These are phyloP conservation scores for Glebionis coronaria DNA, from an alignment of 129 eudicot genomes.

Conservation along the genomic window DNA sequence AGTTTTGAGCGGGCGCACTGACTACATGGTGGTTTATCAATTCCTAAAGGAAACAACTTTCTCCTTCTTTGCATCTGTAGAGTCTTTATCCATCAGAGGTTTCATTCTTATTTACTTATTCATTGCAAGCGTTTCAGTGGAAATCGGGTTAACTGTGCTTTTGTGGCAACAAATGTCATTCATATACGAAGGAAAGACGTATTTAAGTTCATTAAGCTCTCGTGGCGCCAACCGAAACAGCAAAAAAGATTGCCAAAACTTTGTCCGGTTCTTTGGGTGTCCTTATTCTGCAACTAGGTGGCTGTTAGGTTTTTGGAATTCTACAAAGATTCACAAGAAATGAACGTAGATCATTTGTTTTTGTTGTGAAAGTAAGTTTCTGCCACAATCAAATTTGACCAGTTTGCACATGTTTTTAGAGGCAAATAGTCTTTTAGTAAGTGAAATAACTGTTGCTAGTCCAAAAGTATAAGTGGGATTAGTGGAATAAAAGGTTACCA, in stretches of 20 bases:
- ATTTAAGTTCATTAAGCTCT: slow-evolving; percentile 63
- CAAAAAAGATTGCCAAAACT: slow-evolving; percentile 66
- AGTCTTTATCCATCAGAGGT: slow-evolving; percentile 61
- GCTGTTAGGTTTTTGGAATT: slow-evolving; percentile 55
- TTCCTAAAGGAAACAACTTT: slow-evolving; percentile 36
- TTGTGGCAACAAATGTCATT: slow-evolving; percentile 88
- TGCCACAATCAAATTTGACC: neutral
- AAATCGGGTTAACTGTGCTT: slow-evolving; percentile 72
- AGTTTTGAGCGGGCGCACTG: slow-evolving; percentile 26
- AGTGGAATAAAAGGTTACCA: neutral
- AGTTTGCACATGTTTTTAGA: neutral
- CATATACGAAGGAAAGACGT: slow-evolving; percentile 71
- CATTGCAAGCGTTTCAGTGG: slow-evolving; percentile 71
- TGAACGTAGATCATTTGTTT: slow-evolving; percentile 30
- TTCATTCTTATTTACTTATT: slow-evolving; percentile 67
- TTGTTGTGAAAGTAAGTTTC: slow-evolving; percentile 17
- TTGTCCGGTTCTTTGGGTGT: slow-evolving; percentile 66
- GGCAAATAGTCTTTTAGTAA: neutral
- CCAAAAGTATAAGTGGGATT: neutral
- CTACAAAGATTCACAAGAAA: slow-evolving; percentile 63
- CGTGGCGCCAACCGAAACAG: slow-evolving; percentile 38
- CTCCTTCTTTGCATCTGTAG: slow-evolving; percentile 50
- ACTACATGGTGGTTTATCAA: slow-evolving; percentile 24
- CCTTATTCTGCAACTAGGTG: slow-evolving; percentile 44
- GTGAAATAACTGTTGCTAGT: too few relatives aligned